Evolutionary conservation across 2,329 filamentous ascomycete species (phyloP).

Genomic region (Orbilia blumenaviensis): DNA sequence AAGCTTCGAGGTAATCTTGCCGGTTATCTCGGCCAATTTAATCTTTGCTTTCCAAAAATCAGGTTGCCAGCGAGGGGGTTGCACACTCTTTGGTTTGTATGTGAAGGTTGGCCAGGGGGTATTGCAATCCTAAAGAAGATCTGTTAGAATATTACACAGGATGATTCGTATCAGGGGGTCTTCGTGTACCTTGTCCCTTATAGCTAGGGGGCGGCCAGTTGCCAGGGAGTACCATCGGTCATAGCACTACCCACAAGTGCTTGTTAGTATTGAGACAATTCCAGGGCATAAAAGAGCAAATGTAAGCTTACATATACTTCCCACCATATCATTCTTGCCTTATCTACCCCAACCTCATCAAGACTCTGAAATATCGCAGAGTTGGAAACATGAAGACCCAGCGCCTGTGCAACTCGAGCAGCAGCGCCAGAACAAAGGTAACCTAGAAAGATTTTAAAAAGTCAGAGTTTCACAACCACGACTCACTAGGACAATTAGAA

Average conservation of each 20-base stretch:
- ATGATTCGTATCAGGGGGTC: background rate
- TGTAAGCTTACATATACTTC: constrained; percentile 40
- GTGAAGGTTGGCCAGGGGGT: constrained; percentile 39
- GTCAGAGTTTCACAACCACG: background rate
- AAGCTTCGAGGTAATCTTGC: constrained; percentile 50
- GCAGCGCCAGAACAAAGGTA: constrained; percentile 39
- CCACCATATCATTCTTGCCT: constrained; percentile 50
- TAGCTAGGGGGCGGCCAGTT: constrained; percentile 37
- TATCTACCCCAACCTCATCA: constrained; percentile 30
- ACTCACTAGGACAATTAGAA: background rate
- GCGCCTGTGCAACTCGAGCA: constrained; percentile 36
- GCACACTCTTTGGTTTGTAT: constrained; percentile 25
- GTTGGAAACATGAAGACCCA: constrained; percentile 47
- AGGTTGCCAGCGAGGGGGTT: constrained; percentile 42
- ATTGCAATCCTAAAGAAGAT: constrained; percentile 36
- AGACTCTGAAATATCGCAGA: constrained; percentile 37
- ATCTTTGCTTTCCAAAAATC: constrained; percentile 47
- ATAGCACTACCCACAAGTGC: constrained; percentile 14
- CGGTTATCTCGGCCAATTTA: constrained; percentile 43
- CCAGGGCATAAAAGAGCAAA: background rate
- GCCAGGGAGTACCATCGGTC: constrained; percentile 51
- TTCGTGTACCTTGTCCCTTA: constrained; percentile 42
- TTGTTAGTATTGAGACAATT: background rate
- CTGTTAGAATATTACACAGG: background rate
- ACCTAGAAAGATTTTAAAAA: constrained; percentile 7